phyloP scores from a whole-genome alignment of 768 basidiomycete species.

The Mycena maculata region DNA sequence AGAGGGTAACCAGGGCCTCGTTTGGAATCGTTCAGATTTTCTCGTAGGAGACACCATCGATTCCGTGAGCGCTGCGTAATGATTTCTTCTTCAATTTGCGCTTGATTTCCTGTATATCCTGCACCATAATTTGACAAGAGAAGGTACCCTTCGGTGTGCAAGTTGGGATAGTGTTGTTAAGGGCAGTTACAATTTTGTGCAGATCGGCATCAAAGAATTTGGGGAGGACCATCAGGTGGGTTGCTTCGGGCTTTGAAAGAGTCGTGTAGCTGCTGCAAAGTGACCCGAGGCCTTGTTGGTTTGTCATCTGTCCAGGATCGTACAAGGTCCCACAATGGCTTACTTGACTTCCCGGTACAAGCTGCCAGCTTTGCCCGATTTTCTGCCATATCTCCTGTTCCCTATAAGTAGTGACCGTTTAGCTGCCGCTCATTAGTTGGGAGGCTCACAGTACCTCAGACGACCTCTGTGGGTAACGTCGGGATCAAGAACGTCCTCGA shows the following conservation, averaged over 20 bases:
- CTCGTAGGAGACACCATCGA: neutral
- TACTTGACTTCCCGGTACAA: conserved; percentile 2
- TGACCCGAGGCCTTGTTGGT: neutral
- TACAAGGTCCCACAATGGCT: neutral
- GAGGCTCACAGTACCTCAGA: neutral
- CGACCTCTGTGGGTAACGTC: neutral
- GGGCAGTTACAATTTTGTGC: no score
- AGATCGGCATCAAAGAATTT: neutral
- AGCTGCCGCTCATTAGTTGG: neutral
- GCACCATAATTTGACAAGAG: neutral
- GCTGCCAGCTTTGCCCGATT: neutral
- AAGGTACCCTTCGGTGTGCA: neutral
- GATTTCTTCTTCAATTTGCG: neutral
- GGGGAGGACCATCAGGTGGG: neutral
- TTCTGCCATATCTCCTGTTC: neutral
- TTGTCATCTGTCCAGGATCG: neutral
- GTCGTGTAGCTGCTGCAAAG: neutral
- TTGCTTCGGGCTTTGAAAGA: neutral
- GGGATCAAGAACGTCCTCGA: conserved; percentile 1
- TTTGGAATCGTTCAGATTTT: neutral
- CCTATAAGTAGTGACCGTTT: neutral
- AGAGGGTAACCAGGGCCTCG: neutral
- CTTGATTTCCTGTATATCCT: neutral
- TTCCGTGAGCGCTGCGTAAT: neutral
- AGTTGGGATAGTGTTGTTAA: neutral